A percentile compares a stretch with the other conserved stretches of the same genome.
Evolutionary conservation across 768 basidiomycete species (phyloP).

Genomic region (Boletus tomentosulus): DNA sequence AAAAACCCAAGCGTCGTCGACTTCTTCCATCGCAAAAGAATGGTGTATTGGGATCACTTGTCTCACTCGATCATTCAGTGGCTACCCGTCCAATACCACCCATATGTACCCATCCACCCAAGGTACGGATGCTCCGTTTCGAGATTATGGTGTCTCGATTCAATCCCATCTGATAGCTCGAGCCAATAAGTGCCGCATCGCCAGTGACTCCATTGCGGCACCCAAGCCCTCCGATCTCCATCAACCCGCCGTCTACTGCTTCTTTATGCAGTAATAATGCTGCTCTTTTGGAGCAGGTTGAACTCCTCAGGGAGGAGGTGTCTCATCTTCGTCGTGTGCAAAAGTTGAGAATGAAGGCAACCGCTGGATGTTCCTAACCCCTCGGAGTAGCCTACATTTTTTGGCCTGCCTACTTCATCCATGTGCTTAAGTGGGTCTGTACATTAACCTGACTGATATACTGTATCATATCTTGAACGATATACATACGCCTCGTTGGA

Average conservation of each 20-base stretch:
- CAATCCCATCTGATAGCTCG: not conserved
- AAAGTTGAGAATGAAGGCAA: not conserved
- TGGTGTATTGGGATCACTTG: not conserved
- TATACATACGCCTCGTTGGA: no score
- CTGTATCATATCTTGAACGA: no score
- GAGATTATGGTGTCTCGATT: not conserved
- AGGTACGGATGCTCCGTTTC: not conserved
- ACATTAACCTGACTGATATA: no score
- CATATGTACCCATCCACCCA: not conserved
- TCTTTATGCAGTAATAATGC: not conserved
- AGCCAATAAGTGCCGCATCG: not conserved
- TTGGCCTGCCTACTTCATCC: not conserved
- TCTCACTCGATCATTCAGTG: not conserved
- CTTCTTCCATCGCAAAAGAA: not conserved
- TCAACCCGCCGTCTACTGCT: slow-evolving; percentile 1
- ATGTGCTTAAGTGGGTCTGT: no score
- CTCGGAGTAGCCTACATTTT: not conserved
- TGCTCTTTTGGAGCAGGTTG: slow-evolving; percentile 4
- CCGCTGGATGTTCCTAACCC: not conserved
- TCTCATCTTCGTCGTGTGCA: slow-evolving; percentile 3
- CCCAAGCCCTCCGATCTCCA: not conserved
- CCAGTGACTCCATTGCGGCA: not conserved
- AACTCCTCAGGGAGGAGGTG: slow-evolving; percentile 4
- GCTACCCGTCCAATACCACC: not conserved
- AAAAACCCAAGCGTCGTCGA: not conserved